Evolutionary conservation across 805 yeast genomes (phyloP), one percentile per base, ranked within the genome.

Genomic region (Blastobotrys attinorum): DNA sequence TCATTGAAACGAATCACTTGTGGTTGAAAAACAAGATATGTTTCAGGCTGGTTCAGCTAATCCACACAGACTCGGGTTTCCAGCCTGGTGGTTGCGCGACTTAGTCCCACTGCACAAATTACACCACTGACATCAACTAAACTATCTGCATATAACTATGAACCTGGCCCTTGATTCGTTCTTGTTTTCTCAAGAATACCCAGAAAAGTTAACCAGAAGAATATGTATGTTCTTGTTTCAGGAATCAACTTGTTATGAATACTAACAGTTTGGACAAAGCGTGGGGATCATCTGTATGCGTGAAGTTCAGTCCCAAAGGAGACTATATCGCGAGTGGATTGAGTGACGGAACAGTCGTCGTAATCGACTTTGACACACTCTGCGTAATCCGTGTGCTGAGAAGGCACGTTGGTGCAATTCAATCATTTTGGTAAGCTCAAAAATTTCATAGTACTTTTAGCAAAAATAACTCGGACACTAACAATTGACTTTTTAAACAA

Each of bases 121-220:
- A n/a, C n/a, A n/a, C n/a, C n/a, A n/a, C n/a, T n/a, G n/a, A n/a
- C n/a, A n/a, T n/a, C n/a, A n/a, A n/a, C n/a, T n/a, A n/a, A n/a
- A n/a, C n/a, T n/a, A n/a, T n/a, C n/a, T n/a, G n/a, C n/a, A n/a
- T n/a, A n/a, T n/a, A n/a, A n/a, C n/a, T n/a, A 85, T 85, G 92
- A 89, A 89, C 61, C 67, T 88, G 27, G 71, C 92, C 7, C 70
- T 90, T 50, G 97, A 89, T 62, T 97, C 97, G 2, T 86, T 87
- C 61, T 78, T 90, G 1, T 88, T 90, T 18, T 81, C 95, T 17
- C 87, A 86, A 56, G 97, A 89, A 58, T 89, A 76, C 55, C 97
- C 97, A 0, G 96, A 89, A 48, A 73, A 81, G 1, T 72, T 86
- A n/a, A 74, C 83, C 1, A 79, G 79, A 47, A 79, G 89, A 0